Base-by-base conservation (phyloP, 805 yeast species). In the Ogataea methanolica region DNA sequence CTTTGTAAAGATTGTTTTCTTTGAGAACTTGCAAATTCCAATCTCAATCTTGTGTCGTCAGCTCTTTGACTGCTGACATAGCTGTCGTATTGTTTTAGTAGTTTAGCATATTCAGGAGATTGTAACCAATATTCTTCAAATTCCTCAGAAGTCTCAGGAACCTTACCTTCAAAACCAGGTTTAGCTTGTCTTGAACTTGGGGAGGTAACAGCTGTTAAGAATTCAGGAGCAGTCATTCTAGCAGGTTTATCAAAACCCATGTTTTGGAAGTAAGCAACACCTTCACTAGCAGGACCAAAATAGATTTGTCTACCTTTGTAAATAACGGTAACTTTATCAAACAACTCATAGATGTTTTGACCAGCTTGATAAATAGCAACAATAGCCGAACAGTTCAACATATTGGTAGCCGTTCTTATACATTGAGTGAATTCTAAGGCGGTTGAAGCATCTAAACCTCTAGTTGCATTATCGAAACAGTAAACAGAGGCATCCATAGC, bases 391-490 rank as follows among this genome's bases (percentile, higher is more conserved):
- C 77, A 72, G 47, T 76, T 74, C 56, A 77, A 67, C 68, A 82
- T 66, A 52, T 80, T 78, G 6, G 87, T 80, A 5, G 82, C 77
- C n/a, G 82, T 72, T 68, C 81, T 78, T 47, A 82, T 70, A 43
- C 84, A 80, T 60, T 79, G 77, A 31, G 80, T 74, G 53, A 78
- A 81, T 64, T 81, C 87, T 49, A 82, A 71, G 19, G 87, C 87
- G 29, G 87, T 81, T 9, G 87, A 81, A n/a, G 86, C 79, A 66
- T 81, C 87, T 55, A 81, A 71, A 65, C 87, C 87, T 67, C 86
- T 74, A 16, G 87, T 82, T 23, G 86, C 82, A 56, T 81, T 82
- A 69, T 81, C 87, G 76, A 83, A 81, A 54, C 84, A 79, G 56
- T 77, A 80, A 29, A 80, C 68, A 5, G 78, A 71, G 6, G 78